A percentile compares a stretch with the other conserved stretches of the same genome.
phyloP scores from a whole-genome alignment of 192 early-diverging fungal species.

The Backusella mclennaniae region DNA sequence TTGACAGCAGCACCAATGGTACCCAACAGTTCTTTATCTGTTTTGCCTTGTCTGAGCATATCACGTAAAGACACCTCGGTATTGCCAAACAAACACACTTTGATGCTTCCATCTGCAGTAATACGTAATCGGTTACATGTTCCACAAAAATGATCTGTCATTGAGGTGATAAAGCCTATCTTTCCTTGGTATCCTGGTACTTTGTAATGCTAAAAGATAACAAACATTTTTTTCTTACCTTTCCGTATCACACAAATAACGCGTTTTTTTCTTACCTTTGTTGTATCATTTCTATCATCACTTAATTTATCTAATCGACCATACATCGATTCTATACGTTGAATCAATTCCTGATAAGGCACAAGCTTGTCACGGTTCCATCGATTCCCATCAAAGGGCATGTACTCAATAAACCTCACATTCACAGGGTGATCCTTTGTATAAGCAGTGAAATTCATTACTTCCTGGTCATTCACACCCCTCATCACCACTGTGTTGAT shows the following conservation, averaged over 20 bases:
- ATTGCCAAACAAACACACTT: conserved; percentile 93
- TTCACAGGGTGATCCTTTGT: conserved; percentile 73
- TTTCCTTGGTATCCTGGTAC: conserved; percentile 81
- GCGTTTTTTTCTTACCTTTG: conserved; percentile 49
- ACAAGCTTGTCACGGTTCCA: conserved; percentile 87
- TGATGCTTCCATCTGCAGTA: conserved; percentile 93
- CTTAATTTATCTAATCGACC: conserved; percentile 59
- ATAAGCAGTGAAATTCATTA: conserved; percentile 80
- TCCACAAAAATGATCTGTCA: conserved; percentile 97
- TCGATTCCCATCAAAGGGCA: conserved; percentile 97
- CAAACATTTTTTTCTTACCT: neutral
- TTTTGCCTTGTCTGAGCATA: conserved; percentile 61
- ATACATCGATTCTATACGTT: conserved; percentile 53
- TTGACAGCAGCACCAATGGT: conserved; percentile 78
- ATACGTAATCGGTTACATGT: conserved; percentile 93
- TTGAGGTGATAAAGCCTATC: conserved; percentile 96
- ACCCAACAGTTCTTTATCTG: conserved; percentile 66
- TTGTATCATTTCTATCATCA: conserved; percentile 85
- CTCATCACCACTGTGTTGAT: conserved; percentile 94
- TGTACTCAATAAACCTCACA: conserved; percentile 96
- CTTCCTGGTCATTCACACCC: conserved; percentile 81
- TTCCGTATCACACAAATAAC: neutral
- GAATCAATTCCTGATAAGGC: conserved; percentile 77
- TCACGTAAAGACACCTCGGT: conserved; percentile 85
- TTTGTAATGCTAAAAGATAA: conserved; percentile 51